Conservation (phyloP, 169 alveolate species). For the Plasmodium fragile region DNA sequence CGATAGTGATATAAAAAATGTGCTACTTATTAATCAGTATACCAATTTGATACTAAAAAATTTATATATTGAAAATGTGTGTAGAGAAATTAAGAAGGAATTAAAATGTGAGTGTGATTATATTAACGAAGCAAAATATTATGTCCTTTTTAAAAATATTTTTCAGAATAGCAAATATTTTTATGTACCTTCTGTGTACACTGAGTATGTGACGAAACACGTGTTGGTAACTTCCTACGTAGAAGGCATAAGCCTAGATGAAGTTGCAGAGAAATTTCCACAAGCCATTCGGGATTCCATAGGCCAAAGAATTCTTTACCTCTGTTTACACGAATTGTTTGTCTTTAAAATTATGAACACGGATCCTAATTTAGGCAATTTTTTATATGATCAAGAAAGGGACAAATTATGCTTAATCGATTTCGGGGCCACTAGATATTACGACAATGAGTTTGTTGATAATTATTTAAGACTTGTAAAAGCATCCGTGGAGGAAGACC, state of each 20-base stretch:
- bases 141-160: slow-evolving; percentile 80
- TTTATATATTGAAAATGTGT: slow-evolving; percentile 80
- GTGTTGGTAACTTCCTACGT: slow-evolving; percentile 84
- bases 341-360: slow-evolving; percentile 91
- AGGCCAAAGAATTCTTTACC: slow-evolving; percentile 86
- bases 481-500: slow-evolving; percentile 82
- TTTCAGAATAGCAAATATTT: slow-evolving; percentile 80
- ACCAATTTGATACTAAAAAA: slow-evolving; percentile 81
- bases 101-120: slow-evolving; percentile 85
- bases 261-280: slow-evolving; percentile 61
- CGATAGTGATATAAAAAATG: slow-evolving; percentile 83
- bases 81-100: slow-evolving; percentile 81
- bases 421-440: slow-evolving; percentile 92
- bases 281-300: slow-evolving; percentile 85
- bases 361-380: slow-evolving; percentile 94
- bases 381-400: slow-evolving; percentile 83
- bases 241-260: slow-evolving; percentile 78
- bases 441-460: slow-evolving; percentile 85
- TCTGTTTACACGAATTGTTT: slow-evolving; percentile 90
- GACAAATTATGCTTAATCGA: slow-evolving; percentile 89
- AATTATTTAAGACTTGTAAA: slow-evolving; percentile 87
- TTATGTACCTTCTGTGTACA: slow-evolving; percentile 81
- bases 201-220: slow-evolving; percentile 78
- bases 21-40: slow-evolving; percentile 79
- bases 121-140: slow-evolving; percentile 85